Evolutionary conservation across 2,329 filamentous ascomycete species (phyloP).

Genomic region (Lachnellula arida): DNA sequence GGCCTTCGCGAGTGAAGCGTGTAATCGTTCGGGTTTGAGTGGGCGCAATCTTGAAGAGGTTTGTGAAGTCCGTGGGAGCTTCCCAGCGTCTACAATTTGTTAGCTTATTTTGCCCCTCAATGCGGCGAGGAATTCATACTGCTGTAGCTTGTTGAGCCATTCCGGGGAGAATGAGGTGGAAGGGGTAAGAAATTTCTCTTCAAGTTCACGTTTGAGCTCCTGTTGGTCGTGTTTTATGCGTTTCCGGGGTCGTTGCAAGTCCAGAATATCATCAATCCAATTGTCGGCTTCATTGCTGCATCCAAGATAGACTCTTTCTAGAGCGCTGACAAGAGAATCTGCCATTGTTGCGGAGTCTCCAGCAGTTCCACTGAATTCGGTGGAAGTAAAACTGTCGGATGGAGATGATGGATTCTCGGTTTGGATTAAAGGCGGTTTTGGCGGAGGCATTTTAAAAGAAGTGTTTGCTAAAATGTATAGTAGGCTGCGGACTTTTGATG

Average conservation of each 20-base stretch:
- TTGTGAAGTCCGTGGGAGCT: conserved; percentile 70
- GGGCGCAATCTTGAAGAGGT: conserved; percentile 80
- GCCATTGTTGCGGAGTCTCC: conserved; percentile 19
- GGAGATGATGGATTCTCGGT: too few relatives aligned
- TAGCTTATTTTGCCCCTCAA: conserved; percentile 9
- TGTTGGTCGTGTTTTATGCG: conserved; percentile 48
- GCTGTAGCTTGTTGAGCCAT: conserved; percentile 87
- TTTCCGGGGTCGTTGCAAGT: conserved; percentile 48
- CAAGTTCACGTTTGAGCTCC: conserved; percentile 66
- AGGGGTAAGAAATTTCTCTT: conserved; percentile 73
- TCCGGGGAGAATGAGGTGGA: conserved; percentile 72
- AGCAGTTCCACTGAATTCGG: not conserved
- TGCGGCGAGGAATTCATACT: conserved; percentile 40
- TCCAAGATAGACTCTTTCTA: conserved; percentile 46
- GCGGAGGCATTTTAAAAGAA: too few relatives aligned
- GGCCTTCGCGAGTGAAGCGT: conserved; percentile 82
- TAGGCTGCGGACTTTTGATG: too few relatives aligned
- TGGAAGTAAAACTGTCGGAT: not conserved
- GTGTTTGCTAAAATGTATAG: too few relatives aligned
- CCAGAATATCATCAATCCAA: conserved; percentile 57
- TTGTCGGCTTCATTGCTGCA: conserved; percentile 27
- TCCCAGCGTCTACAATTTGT: conserved; percentile 63
- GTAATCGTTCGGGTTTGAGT: conserved; percentile 95
- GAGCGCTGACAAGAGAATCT: conserved; percentile 41
- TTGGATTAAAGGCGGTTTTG: too few relatives aligned